These are phyloP conservation scores for Aspergillus sp. DNA, from an alignment of 2,329 filamentous ascomycete species.

Conservation along the genomic window DNA sequence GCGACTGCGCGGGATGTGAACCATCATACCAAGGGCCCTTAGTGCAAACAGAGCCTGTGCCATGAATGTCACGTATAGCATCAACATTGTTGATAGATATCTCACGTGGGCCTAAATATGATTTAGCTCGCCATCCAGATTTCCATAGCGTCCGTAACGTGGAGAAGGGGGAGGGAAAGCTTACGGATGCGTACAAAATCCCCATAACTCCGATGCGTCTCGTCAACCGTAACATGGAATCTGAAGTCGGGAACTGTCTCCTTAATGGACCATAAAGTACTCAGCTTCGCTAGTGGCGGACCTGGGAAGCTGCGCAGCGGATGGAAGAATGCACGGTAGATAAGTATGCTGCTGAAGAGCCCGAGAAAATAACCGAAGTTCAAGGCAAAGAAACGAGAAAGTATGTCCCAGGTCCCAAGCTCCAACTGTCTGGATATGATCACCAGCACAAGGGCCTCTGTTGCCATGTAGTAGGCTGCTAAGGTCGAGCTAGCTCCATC, in stretches of 20 bases:
- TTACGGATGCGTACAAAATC: not conserved
- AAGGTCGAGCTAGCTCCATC: too few relatives aligned
- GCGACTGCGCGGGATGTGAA: not conserved
- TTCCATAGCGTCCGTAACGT: not conserved
- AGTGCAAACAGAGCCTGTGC: not conserved
- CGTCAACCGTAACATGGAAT: slow-evolving; percentile 5
- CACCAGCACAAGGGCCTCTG: not conserved
- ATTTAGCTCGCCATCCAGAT: not conserved
- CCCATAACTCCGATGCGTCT: not conserved
- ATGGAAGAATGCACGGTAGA: slow-evolving; percentile 14
- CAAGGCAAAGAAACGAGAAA: not conserved
- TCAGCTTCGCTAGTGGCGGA: not conserved
- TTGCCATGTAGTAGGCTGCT: too few relatives aligned
- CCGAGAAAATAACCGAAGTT: not conserved
- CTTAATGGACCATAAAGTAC: not conserved
- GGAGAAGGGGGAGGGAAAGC: not conserved
- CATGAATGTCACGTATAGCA: slow-evolving; percentile 5
- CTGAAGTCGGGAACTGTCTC: not conserved
- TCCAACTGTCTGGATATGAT: not conserved
- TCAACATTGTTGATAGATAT: slow-evolving; percentile 3
- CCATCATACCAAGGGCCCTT: not conserved
- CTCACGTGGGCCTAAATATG: not conserved
- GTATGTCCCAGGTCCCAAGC: not conserved
- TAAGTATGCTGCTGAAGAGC: not conserved
- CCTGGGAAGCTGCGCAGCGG: slow-evolving; percentile 14